Base-by-base conservation (phyloP, 2,329 filamentous ascomycete species). In the Colletotrichum chlorophyti region DNA sequence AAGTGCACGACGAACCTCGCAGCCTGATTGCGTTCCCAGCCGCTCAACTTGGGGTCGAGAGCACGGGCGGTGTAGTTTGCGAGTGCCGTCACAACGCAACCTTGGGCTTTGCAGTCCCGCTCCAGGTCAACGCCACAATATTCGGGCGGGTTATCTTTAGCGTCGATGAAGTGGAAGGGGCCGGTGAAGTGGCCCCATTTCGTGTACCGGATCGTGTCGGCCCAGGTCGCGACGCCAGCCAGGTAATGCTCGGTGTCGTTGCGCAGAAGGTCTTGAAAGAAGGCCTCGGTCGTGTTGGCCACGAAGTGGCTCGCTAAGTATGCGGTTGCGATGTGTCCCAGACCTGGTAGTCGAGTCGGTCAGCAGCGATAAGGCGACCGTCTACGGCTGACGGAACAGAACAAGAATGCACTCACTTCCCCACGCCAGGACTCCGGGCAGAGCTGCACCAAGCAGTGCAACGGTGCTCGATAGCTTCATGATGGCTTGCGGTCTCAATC, bases 1-100 rank as follows among this genome's bases (percentile, higher is more conserved):
- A 91, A 91, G 72, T 91, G 84, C 35, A 87, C 72, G 55, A 88
- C 77, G 68, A 89, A 89, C 74, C 88, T 88, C 68, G 84, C 83
- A 3, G 86, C 86, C 71, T 87, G 81, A 47, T 76, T 77, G 45
- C 81, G 79, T 61, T 79, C 76, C 70, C 73, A 78, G 3, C 70
- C 65, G 26, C 70, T 72, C 45, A 88, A 68, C 6, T 64, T 51
- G 7, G 73, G 60, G 65, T 86, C 80, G 29, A 83, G 71, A 11
- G 83, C 69, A 61, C 84, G 80, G 23, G 73, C 65, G n/a, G 83
- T 88, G 72, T 87, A 87, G 74, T 86, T 87, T 60, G 79, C 76
- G 50, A 87, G 74, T 5, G 85, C 83, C 58, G 74, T 83, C 53
- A 90, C 79, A 41, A 89, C 77, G 72, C 87, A 90, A n/a, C 85